Base-by-base conservation (phyloP, 176 grass and related monocot species). In the Pharus latifolius region DNA sequence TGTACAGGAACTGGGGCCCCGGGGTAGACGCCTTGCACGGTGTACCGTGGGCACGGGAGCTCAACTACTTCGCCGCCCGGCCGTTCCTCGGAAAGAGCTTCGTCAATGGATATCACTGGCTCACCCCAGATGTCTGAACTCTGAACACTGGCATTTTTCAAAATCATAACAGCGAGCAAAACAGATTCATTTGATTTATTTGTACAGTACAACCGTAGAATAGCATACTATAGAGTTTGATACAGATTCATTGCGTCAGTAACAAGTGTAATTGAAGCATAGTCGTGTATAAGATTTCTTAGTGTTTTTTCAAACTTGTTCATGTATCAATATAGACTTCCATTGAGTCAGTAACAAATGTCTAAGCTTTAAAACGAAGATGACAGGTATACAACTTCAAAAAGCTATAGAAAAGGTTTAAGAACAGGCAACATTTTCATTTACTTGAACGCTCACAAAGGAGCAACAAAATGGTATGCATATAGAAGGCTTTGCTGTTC, bases 51-150 rank as follows among this genome's bases (percentile, higher is more conserved):
- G 94, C 87, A 22, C 75, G 84, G 61, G 94, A 98, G 67, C 89
- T 98, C 41, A 84, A 98, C 78, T 93, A 85, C 74, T 72, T 72
- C 73, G 76, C 87, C 18, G 94, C 89, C 23, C 83, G 84, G 8
- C 94, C 89, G 0, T 98, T 98, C 64, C 87, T 98, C 0, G 89
- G 75, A 56, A 93, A 98, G 75, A 79, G 89, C 80, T 98, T 98
- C 50, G 89, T 98, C 71, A 98, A 98, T 20, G 94, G 94, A 69
- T 93, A 85, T 27, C 94, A 98, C 51, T 98, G 94, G 94, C 89
- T 98, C 32, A 68, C 89, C 3, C 78, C 79, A 15, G 94, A 98
- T 63, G 65, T 83, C 70, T 93, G 73, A 90, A n/a, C n/a, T n/a
- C n/a, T n/a, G n/a, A 10, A 60, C 32, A 5, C 47, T 13, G 53